Conservation (phyloP, 805 yeast genomes). For the Candida saitoana region DNA sequence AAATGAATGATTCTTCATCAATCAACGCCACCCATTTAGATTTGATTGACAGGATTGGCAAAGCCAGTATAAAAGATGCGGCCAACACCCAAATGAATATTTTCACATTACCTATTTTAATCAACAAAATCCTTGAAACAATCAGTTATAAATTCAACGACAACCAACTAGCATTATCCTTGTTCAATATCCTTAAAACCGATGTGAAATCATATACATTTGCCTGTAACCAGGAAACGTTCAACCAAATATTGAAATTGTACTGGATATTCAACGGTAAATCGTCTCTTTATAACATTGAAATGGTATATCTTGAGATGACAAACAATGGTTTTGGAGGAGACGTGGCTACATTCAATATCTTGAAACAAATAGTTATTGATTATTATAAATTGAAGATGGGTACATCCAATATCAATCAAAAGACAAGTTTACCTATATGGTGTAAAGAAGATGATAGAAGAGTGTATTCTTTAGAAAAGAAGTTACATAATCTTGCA, state of each 20-base stretch:
- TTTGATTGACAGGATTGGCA: constrained; percentile 14
- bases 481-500: constrained; percentile 9
- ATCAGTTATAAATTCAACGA: constrained; percentile 24
- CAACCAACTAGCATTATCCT: constrained; percentile 32
- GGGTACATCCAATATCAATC: constrained; percentile 23
- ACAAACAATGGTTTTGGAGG: constrained; percentile 38
- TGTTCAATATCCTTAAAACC: constrained; percentile 32
- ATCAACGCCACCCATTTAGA: constrained; percentile 16
- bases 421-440: constrained; percentile 22
- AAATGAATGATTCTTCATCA: constrained; percentile 6
- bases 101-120: constrained; percentile 32
- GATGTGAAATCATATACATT: constrained; percentile 31
- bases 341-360: constrained; percentile 30
- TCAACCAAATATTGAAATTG: constrained; percentile 33
- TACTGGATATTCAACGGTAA: constrained; percentile 39
- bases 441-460: constrained; percentile 37
- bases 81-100: constrained; percentile 25
- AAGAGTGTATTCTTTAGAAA: constrained; percentile 22
- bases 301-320: constrained; percentile 35
- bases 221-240: constrained; percentile 38
- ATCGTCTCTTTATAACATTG: constrained; percentile 30
- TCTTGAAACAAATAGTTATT: constrained; percentile 29
- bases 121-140: constrained; percentile 27
- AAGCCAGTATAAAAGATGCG: constrained; percentile 16
- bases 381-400: constrained; percentile 32